Percentiles rank a stretch among this genome's conserved stretches.
Conservation (phyloP, 78 protist species). For the Diacronema lutheri region DNA sequence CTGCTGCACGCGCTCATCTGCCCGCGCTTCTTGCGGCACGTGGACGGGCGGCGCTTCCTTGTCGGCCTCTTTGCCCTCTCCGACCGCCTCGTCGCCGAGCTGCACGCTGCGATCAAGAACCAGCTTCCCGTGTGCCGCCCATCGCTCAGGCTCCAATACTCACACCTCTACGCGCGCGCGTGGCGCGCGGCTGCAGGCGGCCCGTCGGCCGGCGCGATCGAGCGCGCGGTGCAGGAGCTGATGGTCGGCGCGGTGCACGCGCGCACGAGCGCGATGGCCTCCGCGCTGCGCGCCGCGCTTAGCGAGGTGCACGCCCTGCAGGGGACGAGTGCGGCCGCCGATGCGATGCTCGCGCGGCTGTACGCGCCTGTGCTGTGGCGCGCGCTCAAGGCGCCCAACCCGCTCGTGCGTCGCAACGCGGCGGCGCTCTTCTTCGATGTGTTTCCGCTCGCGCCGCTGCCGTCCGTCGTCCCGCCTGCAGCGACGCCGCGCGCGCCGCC, state of each 20-base stretch:
- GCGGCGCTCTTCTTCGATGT: conserved; percentile 53
- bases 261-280: background rate
- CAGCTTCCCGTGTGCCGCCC: conserved; percentile 40
- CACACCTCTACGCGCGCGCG: conserved; percentile 63
- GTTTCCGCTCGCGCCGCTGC: conserved; percentile 51
- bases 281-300: conserved; percentile 22
- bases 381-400: conserved; percentile 53
- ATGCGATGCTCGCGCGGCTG: conserved; percentile 55
- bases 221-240: conserved; percentile 55
- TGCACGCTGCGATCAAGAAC: conserved; percentile 50
- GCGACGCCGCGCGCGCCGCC: no score
- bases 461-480: no score
- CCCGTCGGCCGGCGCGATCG: conserved; percentile 17
- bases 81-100: conserved; percentile 31
- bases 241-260: conserved; percentile 48
- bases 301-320: conserved; percentile 47
- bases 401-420: conserved; percentile 63
- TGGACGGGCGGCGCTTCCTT: conserved; percentile 59
- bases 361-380: conserved; percentile 68
- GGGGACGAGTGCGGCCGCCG: conserved; percentile 49
- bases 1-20: conserved; percentile 38
- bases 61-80: conserved; percentile 17
- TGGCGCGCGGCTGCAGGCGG: conserved; percentile 55
- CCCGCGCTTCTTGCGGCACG: conserved; percentile 45
- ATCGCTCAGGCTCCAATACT: conserved; percentile 15